phyloP scores from a whole-genome alignment of 179 eudicot species.

The Gypsophila paniculata region DNA sequence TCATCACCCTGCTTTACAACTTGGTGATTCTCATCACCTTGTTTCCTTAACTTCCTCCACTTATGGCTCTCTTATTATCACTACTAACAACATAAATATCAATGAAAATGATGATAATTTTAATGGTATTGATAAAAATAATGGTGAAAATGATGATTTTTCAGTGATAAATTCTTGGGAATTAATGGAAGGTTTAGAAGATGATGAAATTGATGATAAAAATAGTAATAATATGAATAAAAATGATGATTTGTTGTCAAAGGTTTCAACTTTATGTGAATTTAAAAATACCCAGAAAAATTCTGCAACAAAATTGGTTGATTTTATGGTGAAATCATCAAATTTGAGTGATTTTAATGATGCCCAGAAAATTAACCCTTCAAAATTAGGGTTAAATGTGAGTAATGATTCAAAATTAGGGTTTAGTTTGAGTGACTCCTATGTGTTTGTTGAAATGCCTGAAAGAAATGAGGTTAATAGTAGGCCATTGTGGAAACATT shows the following conservation, averaged over 20 bases:
- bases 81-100: too few species aligned
- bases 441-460: constrained; percentile 56
- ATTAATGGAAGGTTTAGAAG: constrained; percentile 94
- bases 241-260: neutral
- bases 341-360: constrained; percentile 6
- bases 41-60: constrained; percentile 89
- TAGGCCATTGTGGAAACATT: constrained; percentile 87
- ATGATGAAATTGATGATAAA: constrained; percentile 25
- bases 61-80: constrained; percentile 68
- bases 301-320: constrained; percentile 7
- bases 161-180: constrained; percentile 78
- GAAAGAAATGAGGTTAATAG: constrained; percentile 35
- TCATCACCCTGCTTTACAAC: constrained; percentile 66
- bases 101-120: too few species aligned
- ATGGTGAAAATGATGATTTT: constrained; percentile 2
- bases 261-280: neutral
- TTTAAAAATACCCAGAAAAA: constrained; percentile 19
- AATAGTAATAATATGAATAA: too few species aligned
- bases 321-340: neutral
- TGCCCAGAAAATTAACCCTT: constrained; percentile 9
- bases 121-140: neutral
- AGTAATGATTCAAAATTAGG: neutral
- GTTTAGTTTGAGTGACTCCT: constrained; percentile 28
- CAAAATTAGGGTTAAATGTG: constrained; percentile 6
- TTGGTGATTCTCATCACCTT: constrained; percentile 77